Conservation (phyloP, 2,329 filamentous ascomycete species). For the Hypomyces perniciosus region DNA sequence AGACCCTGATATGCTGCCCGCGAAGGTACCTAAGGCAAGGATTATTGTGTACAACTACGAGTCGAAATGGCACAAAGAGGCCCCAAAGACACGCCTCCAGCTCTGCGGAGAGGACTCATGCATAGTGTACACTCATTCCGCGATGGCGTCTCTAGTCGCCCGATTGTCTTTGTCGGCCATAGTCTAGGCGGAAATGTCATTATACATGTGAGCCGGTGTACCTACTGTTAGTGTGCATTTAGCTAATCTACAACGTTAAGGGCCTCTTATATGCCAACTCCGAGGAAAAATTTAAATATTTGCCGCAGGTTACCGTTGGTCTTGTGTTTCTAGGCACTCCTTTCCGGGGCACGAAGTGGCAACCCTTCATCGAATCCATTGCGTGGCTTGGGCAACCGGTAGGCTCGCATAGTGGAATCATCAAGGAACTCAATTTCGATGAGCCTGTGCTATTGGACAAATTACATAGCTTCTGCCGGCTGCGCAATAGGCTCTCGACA, state of each 20-base stretch:
- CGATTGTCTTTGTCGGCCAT: too few species aligned
- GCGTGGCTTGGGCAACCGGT: slow-evolving; percentile 7
- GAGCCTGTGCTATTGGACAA: slow-evolving; percentile 13
- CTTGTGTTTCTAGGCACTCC: too few species aligned
- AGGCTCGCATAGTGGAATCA: slow-evolving; percentile 15
- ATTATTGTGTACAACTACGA: slow-evolving; percentile 19
- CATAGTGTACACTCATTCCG: slow-evolving; percentile 11
- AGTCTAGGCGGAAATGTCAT: too few species aligned
- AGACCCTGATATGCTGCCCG: slow-evolving; percentile 15
- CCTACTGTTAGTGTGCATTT: too few species aligned
- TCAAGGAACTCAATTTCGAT: slow-evolving; percentile 13
- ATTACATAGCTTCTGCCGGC: slow-evolving; percentile 15
- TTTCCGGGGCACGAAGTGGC: too few species aligned
- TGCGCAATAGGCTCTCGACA: slow-evolving; percentile 10
- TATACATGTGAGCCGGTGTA: too few species aligned
- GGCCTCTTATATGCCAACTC: too few species aligned
- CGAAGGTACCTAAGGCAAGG: not conserved
- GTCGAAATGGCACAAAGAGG: slow-evolving; percentile 14
- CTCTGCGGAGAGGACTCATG: slow-evolving; percentile 17
- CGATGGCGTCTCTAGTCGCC: too few species aligned
- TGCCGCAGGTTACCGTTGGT: too few species aligned
- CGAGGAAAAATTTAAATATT: too few species aligned
- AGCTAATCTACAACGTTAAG: too few species aligned
- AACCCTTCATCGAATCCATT: slow-evolving; percentile 4
- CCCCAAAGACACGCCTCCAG: slow-evolving; percentile 15